phyloP scores from a whole-genome alignment of 2,329 filamentous ascomycete species.

The Alternaria metachromatica region DNA sequence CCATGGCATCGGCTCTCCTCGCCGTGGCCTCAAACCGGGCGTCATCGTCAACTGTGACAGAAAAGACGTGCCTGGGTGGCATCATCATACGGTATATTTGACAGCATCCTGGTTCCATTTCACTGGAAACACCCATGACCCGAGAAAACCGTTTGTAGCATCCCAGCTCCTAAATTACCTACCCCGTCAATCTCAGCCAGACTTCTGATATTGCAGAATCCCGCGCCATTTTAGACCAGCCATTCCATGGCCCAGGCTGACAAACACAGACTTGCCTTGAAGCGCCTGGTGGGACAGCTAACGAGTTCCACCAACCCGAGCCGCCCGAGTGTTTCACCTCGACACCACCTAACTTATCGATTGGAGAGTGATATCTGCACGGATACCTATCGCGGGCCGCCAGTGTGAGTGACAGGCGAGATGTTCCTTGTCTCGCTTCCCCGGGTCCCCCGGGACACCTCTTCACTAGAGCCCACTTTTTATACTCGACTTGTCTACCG shows the following conservation, averaged over 20 bases:
- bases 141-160: neutral
- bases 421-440: slow-evolving; percentile 14
- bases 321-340: slow-evolving; percentile 30
- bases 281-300: slow-evolving; percentile 24
- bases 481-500: neutral
- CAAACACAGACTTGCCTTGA: slow-evolving; percentile 20
- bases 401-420: slow-evolving; percentile 16
- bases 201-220: slow-evolving; percentile 4
- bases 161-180: neutral
- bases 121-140: neutral
- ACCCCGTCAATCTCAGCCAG: slow-evolving; percentile 2
- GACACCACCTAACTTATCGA: slow-evolving; percentile 19
- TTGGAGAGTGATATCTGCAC: slow-evolving; percentile 23
- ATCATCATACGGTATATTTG: neutral
- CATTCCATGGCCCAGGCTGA: slow-evolving; percentile 13
- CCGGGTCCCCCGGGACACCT: neutral
- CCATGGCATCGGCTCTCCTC: slow-evolving; percentile 8
- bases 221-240: slow-evolving; percentile 4
- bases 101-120: neutral
- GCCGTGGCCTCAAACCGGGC: neutral
- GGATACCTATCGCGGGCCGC: slow-evolving; percentile 23
- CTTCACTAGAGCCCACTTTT: slow-evolving; percentile 1
- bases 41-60: neutral
- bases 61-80: neutral
- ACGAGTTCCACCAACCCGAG: slow-evolving; percentile 10